Base-by-base conservation (phyloP, 331 rosid species). In the Cydonia oblonga region DNA sequence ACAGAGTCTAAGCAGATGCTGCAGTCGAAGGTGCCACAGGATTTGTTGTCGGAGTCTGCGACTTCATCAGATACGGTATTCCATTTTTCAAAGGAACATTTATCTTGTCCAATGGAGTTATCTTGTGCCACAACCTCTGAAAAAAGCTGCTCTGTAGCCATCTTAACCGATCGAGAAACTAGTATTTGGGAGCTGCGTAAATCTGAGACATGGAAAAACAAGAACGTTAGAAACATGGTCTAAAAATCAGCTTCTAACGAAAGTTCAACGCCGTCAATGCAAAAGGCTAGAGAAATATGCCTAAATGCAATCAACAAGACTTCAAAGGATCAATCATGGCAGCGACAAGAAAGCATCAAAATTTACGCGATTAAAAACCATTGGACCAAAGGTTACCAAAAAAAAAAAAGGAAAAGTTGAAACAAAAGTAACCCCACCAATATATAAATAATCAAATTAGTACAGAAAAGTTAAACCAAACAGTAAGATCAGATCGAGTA, bases 1-100 rank as follows among this genome's bases (percentile, higher is more conserved):
- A 91, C 91, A n/a, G 78, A 16, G 15, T 89, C 97, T 19, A 93
- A 78, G 73, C 98, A 93, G 73, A 93, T 93, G 87, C 89, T 93
- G 90, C 98, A 93, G 42, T 93, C 97, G 58, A 93, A 93, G 38
- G 82, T 84, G 64, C 80, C 71, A 6, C 89, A 77, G 19, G 81
- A 76, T 51, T 77, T 71, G 63, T 59, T 75, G 53, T 83, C 89
- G 3, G 76, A 56, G 26, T 84, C 82, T 4, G 81, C 53, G 78
- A 64, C 73, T 42, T 53, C 72, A 56, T 76, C 78, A 25, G 87
- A 53, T 6, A 73, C 68, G 59, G 80, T 68, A 33, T 74, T 83
- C 90, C 87, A 88, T 46, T 73, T 83, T 5, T 68, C 79, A 5
- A 66, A 62, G 42, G 84, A 59, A 15, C 90, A 72, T 40, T 77